These are phyloP conservation scores for Dendrobium nobile DNA, from an alignment of 106 monocot species.

Conservation along the genomic window DNA sequence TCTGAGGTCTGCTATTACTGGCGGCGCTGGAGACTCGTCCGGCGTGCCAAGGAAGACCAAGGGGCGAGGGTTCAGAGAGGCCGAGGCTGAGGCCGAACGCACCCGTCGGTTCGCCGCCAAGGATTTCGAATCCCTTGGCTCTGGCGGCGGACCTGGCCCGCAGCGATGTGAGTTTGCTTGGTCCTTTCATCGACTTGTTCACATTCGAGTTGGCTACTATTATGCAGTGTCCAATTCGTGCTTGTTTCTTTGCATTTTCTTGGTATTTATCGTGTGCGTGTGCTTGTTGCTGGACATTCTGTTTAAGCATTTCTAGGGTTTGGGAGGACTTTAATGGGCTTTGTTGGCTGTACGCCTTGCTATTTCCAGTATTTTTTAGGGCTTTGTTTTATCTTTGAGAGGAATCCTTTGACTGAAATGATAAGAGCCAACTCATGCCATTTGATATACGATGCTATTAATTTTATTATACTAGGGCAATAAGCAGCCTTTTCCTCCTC, in stretches of 20 bases:
- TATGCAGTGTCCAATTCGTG: background rate
- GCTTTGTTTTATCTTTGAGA: background rate
- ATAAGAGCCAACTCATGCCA: background rate
- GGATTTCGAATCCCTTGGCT: conserved; percentile 69
- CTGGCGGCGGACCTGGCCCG: conserved; percentile 68
- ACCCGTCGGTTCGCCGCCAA: conserved; percentile 35
- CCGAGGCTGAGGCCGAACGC: conserved; percentile 46
- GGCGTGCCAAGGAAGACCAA: conserved; percentile 58
- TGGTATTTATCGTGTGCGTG: background rate
- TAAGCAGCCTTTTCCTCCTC: background rate
- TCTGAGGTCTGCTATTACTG: conserved; percentile 71
- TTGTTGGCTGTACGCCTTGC: background rate
- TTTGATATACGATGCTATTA: background rate
- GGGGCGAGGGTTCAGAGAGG: conserved; percentile 77
- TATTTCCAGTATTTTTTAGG: background rate
- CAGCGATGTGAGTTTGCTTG: conserved; percentile 44
- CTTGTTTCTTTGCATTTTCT: background rate
- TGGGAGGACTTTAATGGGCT: background rate
- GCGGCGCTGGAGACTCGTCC: conserved; percentile 21
- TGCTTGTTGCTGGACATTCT: background rate
- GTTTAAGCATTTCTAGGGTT: background rate
- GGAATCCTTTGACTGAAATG: background rate
- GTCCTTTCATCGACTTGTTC: background rate
- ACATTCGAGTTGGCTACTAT: background rate
- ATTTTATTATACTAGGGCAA: background rate